phyloP scores from a whole-genome alignment of 331 rosid genomes.

The Cydonia oblonga region DNA sequence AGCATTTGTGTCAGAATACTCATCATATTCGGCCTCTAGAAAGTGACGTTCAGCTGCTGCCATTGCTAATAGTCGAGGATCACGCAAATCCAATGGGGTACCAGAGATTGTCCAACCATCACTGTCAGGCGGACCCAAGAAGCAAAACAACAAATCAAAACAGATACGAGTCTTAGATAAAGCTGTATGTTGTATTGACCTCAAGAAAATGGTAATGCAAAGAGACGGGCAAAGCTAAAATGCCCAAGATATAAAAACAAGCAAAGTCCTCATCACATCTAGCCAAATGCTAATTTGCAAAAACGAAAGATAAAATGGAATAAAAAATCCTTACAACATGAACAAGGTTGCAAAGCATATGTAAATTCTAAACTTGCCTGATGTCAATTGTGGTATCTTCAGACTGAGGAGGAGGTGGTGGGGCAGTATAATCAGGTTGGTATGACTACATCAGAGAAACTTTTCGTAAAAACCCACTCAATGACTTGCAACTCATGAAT shows the following conservation, averaged over 20 bases:
- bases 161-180: not conserved
- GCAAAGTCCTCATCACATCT: not conserved
- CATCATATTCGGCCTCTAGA: slow-evolving; percentile 46
- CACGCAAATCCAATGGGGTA: slow-evolving; percentile 38
- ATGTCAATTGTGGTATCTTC: slow-evolving; percentile 38
- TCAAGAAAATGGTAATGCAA: not conserved
- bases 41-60: slow-evolving; percentile 45
- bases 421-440: slow-evolving; percentile 34
- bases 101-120: slow-evolving; percentile 43
- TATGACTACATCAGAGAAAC: slow-evolving; percentile 17
- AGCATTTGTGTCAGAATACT: slow-evolving; percentile 24
- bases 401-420: slow-evolving; percentile 29
- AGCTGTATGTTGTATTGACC: not conserved
- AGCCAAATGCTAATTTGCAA: not conserved
- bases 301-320: not conserved
- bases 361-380: slow-evolving; percentile 26
- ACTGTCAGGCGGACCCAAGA: slow-evolving; percentile 21
- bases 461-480: slow-evolving; percentile 3
- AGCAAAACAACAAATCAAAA: slow-evolving; percentile 2
- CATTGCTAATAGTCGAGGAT: slow-evolving; percentile 40
- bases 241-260: not conserved
- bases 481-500: not conserved
- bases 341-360: not conserved
- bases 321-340: not conserved
- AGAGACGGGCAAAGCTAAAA: not conserved